Evolutionary conservation across 352 stramenopile genomes (phyloP).

Genomic region (Nothophytophthora sp.): DNA sequence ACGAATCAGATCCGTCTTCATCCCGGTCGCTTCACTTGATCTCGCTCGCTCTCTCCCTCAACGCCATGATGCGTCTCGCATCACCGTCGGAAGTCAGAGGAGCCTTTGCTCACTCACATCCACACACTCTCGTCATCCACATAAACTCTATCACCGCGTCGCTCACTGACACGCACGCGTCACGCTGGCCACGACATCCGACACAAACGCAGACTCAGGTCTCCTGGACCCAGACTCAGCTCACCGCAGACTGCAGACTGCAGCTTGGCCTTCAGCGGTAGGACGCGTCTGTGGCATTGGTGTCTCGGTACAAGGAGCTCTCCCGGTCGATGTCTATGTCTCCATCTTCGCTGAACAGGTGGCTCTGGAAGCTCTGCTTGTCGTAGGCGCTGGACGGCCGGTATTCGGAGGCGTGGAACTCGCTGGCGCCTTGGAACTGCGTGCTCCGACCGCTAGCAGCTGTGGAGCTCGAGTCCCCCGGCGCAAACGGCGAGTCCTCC

Average conservation of each 20-base stretch:
- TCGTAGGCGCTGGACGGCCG: not conserved
- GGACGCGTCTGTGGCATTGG: conserved; percentile 28
- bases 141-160: too few relatives aligned
- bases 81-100: too few relatives aligned
- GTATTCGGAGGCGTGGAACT: conserved; percentile 21
- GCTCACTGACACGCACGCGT: not conserved
- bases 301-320: conserved; percentile 28
- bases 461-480: conserved; percentile 21
- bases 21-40: conserved; percentile 8
- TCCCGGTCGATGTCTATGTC: conserved; percentile 9
- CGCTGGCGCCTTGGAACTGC: conserved; percentile 12
- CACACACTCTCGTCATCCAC: too few relatives aligned
- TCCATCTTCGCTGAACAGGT: conserved; percentile 2
- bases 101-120: too few relatives aligned
- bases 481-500: conserved; percentile 4
- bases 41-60: conserved; percentile 1
- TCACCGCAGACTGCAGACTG: too few relatives aligned
- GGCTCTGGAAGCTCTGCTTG: conserved; percentile 15
- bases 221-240: not conserved
- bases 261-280: conserved; percentile 30
- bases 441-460: conserved; percentile 14
- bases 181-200: not conserved
- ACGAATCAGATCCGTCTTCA: conserved; percentile 3
- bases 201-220: not conserved
- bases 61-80: too few relatives aligned